A percentile compares a stretch with the other conserved stretches of the same genome.
phyloP scores from a whole-genome alignment of 2,329 filamentous ascomycete genomes.

The Thielaviopsis populi region DNA sequence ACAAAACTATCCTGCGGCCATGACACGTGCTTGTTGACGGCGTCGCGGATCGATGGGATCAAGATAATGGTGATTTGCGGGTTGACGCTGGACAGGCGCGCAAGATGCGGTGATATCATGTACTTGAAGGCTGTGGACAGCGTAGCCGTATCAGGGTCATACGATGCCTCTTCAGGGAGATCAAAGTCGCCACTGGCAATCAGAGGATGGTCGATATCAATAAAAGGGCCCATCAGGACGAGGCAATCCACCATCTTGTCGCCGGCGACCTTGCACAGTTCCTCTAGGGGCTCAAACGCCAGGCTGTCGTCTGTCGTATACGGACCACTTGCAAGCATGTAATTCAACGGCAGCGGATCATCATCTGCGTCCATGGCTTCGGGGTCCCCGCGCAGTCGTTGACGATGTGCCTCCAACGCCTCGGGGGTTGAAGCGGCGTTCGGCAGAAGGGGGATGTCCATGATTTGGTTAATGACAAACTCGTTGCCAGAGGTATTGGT shows the following conservation, averaged over 20 bases:
- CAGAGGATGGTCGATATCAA: constrained; percentile 81
- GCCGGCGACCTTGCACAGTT: constrained; percentile 63
- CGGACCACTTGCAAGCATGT: constrained; percentile 69
- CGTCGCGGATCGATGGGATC: constrained; percentile 68
- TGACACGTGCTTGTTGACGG: constrained; percentile 66
- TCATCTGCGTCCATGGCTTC: constrained; percentile 43
- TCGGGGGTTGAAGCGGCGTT: constrained; percentile 54
- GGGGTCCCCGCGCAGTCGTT: constrained; percentile 49
- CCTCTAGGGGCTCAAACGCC: constrained; percentile 72
- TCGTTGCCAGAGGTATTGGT: constrained; percentile 75
- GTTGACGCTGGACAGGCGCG: constrained; percentile 52
- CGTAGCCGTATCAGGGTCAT: constrained; percentile 64
- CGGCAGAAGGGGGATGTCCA: constrained; percentile 59
- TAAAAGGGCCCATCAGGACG: constrained; percentile 71
- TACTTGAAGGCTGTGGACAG: constrained; percentile 72
- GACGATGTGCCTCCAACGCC: constrained; percentile 51
- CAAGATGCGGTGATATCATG: constrained; percentile 59
- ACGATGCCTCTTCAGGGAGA: constrained; percentile 48
- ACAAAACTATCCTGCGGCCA: constrained; percentile 56
- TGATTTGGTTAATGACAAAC: constrained; percentile 64
- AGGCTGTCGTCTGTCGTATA: constrained; percentile 89
- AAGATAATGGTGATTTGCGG: constrained; percentile 70
- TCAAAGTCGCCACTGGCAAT: constrained; percentile 70
- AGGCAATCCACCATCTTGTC: constrained; percentile 63
- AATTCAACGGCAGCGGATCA: constrained; percentile 47